Conservation (phyloP, 441 rosid genomes). For the Macaranga tanarius region DNA sequence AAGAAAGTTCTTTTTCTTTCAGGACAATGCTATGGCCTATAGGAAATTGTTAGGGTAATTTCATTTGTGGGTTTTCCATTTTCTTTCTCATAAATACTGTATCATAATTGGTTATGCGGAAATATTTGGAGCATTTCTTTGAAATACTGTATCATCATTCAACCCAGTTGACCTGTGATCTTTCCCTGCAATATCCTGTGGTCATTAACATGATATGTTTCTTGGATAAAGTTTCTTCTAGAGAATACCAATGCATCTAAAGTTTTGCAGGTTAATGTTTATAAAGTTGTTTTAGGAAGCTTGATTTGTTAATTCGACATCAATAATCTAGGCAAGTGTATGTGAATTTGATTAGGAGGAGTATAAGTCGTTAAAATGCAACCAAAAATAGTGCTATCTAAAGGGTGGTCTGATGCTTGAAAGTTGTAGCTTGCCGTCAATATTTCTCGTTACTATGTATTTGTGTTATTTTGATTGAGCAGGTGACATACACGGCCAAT, state of each 20-base stretch:
- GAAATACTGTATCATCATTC: too few species aligned
- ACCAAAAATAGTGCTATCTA: neutral
- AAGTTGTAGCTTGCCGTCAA: neutral
- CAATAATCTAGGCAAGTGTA: neutral
- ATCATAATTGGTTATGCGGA: too few species aligned
- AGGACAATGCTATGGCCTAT: too few species aligned
- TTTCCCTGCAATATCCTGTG: neutral
- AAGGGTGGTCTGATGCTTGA: neutral
- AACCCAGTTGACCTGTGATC: neutral
- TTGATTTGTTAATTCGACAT: neutral
- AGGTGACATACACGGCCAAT: constrained; percentile 94
- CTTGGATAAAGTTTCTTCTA: neutral
- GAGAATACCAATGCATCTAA: neutral
- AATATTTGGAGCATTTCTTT: too few species aligned
- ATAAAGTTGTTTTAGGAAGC: neutral
- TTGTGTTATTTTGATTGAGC: constrained; percentile 7
- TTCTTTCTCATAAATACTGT: too few species aligned
- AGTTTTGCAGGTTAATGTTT: too few species aligned
- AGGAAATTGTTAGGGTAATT: too few species aligned
- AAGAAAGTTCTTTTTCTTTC: too few species aligned
- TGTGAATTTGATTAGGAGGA: neutral
- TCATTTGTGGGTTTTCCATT: too few species aligned
- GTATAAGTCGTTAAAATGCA: neutral
- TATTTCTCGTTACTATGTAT: too few species aligned
- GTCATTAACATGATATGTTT: too few species aligned